Percentiles rank a stretch among this genome's conserved stretches.
Conservation (phyloP, 345 rosid species). For the Rubroshorea leprosula region DNA sequence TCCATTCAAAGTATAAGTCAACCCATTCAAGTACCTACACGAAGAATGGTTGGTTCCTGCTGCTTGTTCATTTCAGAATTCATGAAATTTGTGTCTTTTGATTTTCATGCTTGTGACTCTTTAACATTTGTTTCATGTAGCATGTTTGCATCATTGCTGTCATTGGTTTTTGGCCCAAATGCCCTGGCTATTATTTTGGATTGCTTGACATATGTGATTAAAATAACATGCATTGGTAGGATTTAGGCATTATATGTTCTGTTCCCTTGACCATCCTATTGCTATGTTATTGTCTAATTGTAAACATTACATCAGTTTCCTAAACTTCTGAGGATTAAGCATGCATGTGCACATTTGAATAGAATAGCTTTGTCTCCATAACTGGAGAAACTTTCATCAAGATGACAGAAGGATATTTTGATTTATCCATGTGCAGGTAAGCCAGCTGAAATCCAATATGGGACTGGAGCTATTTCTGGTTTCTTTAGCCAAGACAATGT, state of each 20-base stretch:
- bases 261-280: neutral
- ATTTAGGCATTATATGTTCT: too few species aligned
- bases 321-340: neutral
- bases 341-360: neutral
- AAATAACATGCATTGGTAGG: neutral
- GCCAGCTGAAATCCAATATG: constrained; percentile 68
- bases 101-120: neutral
- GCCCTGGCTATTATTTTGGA: neutral
- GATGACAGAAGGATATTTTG: neutral
- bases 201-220: neutral
- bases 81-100: neutral
- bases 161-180: neutral
- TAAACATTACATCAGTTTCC: neutral
- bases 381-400: neutral
- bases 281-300: neutral
- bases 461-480: constrained; percentile 83
- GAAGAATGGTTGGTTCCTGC: constrained; percentile 50
- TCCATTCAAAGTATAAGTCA: constrained; percentile 75
- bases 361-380: neutral
- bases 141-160: neutral
- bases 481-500: constrained; percentile 82
- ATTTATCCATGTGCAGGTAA: constrained; percentile 31
- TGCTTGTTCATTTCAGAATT: constrained; percentile 4
- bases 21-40: constrained; percentile 64
- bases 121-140: neutral